Conservation (phyloP, 768 basidiomycete genomes). For the Lepiota subincarnata region DNA sequence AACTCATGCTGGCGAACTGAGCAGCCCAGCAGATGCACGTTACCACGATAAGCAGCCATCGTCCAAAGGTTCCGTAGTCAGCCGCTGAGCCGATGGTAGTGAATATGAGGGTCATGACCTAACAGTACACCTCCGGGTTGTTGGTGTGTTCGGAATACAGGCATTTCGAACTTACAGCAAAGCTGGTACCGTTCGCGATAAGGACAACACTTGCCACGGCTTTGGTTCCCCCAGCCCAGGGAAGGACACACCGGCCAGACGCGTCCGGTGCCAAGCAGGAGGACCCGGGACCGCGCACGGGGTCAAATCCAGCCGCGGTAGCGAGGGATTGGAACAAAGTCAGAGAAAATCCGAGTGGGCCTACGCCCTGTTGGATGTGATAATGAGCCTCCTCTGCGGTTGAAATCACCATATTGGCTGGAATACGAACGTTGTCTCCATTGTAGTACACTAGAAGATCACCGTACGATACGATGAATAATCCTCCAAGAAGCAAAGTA, state of each 20-base stretch:
- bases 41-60: constrained; percentile 69
- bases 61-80: constrained; percentile 72
- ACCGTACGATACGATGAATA: background rate
- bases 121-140: background rate
- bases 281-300: constrained; percentile 62
- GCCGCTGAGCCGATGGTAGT: constrained; percentile 75
- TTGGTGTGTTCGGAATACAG: background rate
- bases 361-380: constrained; percentile 49
- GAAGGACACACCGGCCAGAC: constrained; percentile 74
- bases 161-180: constrained; percentile 45
- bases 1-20: constrained; percentile 71
- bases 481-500: background rate
- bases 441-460: constrained; percentile 66
- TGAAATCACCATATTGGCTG: no score
- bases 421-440: constrained; percentile 61
- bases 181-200: constrained; percentile 71
- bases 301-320: constrained; percentile 71
- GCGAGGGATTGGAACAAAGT: constrained; percentile 74
- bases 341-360: constrained; percentile 64
- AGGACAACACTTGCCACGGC: constrained; percentile 74
- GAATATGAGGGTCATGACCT: constrained; percentile 79
- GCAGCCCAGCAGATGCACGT: constrained; percentile 79
- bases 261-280: constrained; percentile 54
- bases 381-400: background rate
- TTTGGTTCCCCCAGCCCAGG: constrained; percentile 72